Evolutionary conservation across 345 rosid species (phyloP).

Genomic region (Fremontodendron californicum): DNA sequence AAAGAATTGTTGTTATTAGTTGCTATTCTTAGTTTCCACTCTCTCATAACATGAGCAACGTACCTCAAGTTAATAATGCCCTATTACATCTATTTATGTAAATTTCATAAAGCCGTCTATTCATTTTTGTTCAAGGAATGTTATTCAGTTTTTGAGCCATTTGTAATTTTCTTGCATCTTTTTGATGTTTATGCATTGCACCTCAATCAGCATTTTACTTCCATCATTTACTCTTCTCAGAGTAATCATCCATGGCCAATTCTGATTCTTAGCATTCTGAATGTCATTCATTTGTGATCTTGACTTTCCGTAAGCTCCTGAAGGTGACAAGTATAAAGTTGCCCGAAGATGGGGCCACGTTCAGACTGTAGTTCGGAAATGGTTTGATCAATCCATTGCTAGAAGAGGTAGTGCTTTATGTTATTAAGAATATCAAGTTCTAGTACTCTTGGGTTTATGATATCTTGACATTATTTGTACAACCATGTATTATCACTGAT

Average conservation of each 20-base stretch:
- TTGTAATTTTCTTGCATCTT: conserved; percentile 1
- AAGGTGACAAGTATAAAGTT: conserved; percentile 92
- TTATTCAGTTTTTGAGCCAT: background rate
- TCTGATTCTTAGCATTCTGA: background rate
- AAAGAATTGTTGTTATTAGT: conserved; percentile 6
- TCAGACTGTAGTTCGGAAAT: conserved; percentile 71
- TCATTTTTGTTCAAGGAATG: background rate
- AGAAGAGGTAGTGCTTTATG: conserved; percentile 59
- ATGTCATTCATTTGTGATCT: conserved; percentile 29
- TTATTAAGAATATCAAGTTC: conserved; percentile 13
- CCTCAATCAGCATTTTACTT: background rate
- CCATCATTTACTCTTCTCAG: background rate
- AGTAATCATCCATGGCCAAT: background rate
- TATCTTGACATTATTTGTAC: conserved; percentile 4
- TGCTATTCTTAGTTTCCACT: background rate
- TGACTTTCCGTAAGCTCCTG: conserved; percentile 67
- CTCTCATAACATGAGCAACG: background rate
- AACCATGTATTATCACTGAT: background rate
- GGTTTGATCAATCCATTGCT: conserved; percentile 82
- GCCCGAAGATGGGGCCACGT: conserved; percentile 88
- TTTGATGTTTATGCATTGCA: background rate
- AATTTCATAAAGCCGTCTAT: background rate
- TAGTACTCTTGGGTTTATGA: conserved; percentile 9
- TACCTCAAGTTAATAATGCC: background rate
- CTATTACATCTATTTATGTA: background rate